Evolutionary conservation across 805 yeast genomes (phyloP).

Genomic region (Hanseniaspora jakobsenii): DNA sequence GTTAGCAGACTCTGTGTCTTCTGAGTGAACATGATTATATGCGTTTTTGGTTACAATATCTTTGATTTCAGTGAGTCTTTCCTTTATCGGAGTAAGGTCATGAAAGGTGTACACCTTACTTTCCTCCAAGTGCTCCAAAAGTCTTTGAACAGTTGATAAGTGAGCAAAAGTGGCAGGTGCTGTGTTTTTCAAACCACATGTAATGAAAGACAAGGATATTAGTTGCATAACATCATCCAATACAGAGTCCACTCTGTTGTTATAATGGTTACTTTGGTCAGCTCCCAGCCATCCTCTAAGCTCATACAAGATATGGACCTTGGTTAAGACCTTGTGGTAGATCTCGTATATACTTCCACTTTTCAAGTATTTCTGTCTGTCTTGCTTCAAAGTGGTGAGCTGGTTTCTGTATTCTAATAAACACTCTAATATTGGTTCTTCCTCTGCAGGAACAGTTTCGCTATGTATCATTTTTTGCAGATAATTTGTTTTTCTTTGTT

Average conservation of each 20-base stretch:
- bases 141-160: conserved; percentile 69
- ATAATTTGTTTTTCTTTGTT: too few species aligned
- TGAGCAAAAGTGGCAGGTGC: conserved; percentile 94
- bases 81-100: conserved; percentile 67
- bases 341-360: conserved; percentile 53
- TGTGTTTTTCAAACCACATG: conserved; percentile 79
- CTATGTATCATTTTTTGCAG: conserved; percentile 19
- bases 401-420: conserved; percentile 34
- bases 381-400: conserved; percentile 43
- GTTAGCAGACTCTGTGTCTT: conserved; percentile 18
- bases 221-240: conserved; percentile 86
- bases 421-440: conserved; percentile 31
- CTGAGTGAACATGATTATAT: conserved; percentile 18
- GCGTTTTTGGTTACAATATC: conserved; percentile 41
- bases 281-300: conserved; percentile 35
- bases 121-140: conserved; percentile 72
- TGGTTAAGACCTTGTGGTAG: conserved; percentile 45
- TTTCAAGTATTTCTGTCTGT: conserved; percentile 51
- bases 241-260: conserved; percentile 51
- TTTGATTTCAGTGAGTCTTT: conserved; percentile 58
- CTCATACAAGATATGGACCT: conserved; percentile 41
- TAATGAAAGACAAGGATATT: conserved; percentile 71
- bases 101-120: conserved; percentile 71
- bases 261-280: conserved; percentile 24
- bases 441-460: conserved; percentile 30